phyloP scores from a whole-genome alignment of 169 alveolate genomes.

The Plasmodium chabaudi region DNA sequence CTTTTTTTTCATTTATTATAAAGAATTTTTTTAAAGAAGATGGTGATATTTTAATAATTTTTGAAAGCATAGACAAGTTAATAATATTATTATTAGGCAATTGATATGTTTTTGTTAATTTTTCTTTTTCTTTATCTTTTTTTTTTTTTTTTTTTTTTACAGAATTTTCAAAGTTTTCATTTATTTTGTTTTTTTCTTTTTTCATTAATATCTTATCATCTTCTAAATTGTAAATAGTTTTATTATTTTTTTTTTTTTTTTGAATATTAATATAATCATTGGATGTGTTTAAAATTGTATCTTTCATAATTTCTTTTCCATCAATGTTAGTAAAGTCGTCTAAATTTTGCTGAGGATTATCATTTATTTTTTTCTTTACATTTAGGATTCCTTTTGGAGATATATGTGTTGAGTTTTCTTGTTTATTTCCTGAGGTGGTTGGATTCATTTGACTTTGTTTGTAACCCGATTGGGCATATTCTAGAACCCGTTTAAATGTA shows the following conservation, averaged over 20 bases:
- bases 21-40: constrained; percentile 46
- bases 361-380: neutral
- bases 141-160: constrained; percentile 2
- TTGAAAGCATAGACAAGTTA: constrained; percentile 9
- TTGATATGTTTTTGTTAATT: neutral
- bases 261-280: neutral
- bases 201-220: neutral
- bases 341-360: neutral
- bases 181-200: neutral
- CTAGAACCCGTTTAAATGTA: constrained; percentile 6
- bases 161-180: neutral
- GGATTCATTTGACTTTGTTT: neutral
- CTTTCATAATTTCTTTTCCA: neutral
- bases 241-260: neutral
- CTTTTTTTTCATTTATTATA: constrained; percentile 55
- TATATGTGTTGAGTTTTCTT: neutral
- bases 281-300: neutral
- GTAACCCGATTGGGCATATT: neutral
- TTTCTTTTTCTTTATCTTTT: neutral
- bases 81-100: neutral
- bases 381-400: neutral
- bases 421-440: neutral
- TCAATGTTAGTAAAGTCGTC: neutral
- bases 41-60: constrained; percentile 28
- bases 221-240: neutral